Evolutionary conservation across 768 basidiomycete species (phyloP).

Genomic region (Mycena venus): DNA sequence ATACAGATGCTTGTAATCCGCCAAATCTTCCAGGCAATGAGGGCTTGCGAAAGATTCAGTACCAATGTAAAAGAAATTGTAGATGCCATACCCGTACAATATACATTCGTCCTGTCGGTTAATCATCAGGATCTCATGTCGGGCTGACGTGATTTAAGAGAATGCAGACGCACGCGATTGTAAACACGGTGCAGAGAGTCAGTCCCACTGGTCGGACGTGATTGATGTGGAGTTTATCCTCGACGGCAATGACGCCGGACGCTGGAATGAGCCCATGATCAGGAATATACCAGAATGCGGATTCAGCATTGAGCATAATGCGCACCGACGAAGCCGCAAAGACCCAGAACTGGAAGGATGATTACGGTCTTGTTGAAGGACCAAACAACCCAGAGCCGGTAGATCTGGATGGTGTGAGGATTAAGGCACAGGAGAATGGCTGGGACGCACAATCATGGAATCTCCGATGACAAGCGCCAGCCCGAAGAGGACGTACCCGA

Average conservation of each 20-base stretch:
- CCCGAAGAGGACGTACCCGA: background rate
- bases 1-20: background rate
- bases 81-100: constrained; percentile 1
- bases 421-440: background rate
- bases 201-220: background rate
- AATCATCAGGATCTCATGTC: background rate
- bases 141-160: background rate
- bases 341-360: background rate
- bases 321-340: background rate
- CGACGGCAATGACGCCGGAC: background rate
- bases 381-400: constrained; percentile 15
- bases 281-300: background rate
- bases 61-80: no score
- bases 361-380: constrained; percentile 5
- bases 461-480: background rate
- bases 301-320: background rate
- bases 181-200: background rate
- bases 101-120: constrained; percentile 4
- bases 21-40: constrained; percentile 7
- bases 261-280: background rate
- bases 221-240: background rate
- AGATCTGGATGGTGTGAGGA: background rate
- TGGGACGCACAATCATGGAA: constrained; percentile 6
- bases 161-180: background rate
- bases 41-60: background rate